phyloP scores from a whole-genome alignment of 192 early-diverging fungal genomes.

The Entomortierella chlamydospora region DNA sequence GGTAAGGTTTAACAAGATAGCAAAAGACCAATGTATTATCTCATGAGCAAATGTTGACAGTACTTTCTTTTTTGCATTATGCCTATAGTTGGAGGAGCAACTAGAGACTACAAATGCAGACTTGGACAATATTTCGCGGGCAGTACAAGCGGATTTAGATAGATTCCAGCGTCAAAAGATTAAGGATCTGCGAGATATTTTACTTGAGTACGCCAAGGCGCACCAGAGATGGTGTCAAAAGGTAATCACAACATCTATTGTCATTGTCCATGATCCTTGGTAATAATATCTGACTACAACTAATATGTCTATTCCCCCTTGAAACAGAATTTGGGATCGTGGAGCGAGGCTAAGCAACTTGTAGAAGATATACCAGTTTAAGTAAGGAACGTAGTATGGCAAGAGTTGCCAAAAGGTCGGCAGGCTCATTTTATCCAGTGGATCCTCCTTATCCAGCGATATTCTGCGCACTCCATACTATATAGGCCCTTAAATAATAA shows the following conservation, averaged over 20 bases:
- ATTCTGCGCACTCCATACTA: too few species aligned
- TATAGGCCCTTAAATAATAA: too few species aligned
- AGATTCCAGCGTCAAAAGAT: conserved; percentile 96
- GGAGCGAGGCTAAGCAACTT: conserved; percentile 64
- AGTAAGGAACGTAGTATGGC: not conserved
- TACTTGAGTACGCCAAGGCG: conserved; percentile 79
- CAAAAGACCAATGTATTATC: too few species aligned
- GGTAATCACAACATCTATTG: conserved; percentile 42
- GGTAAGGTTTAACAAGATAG: conserved; percentile 34
- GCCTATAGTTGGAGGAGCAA: conserved; percentile 77
- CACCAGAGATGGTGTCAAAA: conserved; percentile 80
- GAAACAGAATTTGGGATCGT: conserved; percentile 64
- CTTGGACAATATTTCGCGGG: conserved; percentile 79
- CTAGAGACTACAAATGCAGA: conserved; percentile 78
- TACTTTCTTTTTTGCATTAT: not conserved
- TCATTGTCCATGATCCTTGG: too few species aligned
- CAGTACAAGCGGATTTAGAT: conserved; percentile 91
- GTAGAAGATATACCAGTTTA: conserved; percentile 61
- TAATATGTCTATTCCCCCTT: not conserved
- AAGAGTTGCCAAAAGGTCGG: not conserved
- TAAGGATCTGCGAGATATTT: conserved; percentile 82
- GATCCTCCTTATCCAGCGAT: too few species aligned
- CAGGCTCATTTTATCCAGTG: conserved; percentile 1
- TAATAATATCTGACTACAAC: too few species aligned
- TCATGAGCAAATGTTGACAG: not conserved